Evolutionary conservation across 345 rosid genomes (phyloP), one percentile per base, ranked within the genome.

Genomic region (Limnanthes douglasii): DNA sequence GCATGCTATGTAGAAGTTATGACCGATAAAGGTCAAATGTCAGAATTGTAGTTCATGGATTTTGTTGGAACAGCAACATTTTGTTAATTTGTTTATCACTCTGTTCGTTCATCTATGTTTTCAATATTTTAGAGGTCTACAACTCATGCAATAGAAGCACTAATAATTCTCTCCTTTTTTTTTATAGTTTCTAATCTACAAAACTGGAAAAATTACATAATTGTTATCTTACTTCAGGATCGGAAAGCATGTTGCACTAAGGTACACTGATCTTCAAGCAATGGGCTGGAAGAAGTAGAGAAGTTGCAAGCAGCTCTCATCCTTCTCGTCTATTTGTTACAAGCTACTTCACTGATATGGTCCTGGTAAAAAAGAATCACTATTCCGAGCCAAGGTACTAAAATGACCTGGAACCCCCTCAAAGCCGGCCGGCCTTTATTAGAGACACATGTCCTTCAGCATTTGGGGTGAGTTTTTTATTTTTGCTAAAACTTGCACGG

Each of bases 191-290:
- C 12, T n/a, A 17, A 26, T 15, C 11, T 17, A 45, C 5, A 4
- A 17, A 19, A 10, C 17, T 22, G n/a, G n/a, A n/a, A n/a, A n/a
- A n/a, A 18, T 12, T 11, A 18, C 21, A 27, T 39, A 18, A 18
- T 11, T 34, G 6, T 50, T 12, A 34, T 51, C 15, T 41, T 27
- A 17, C 35, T 21, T 34, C 72, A 85, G 93, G 70, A 39, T 73
- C 41, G 95, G 97, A 56, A 76, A 76, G 57, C 80, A 79, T 32
- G 57, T 62, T 25, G 90, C 69, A 42, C 58, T 88, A 39, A 79
- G 66, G 60, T 76, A 38, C 35, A 57, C 55, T 50, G 73, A 88
- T 54, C 72, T 79, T 3, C 67, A 70, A 44, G 47, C 74, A 18
- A 1, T 88, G 61, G 95, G 98, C 36, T 79, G 95, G 95, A 79